These are phyloP conservation scores for Trametes cingulata DNA, from an alignment of 768 basidiomycete species.

Conservation along the genomic window DNA sequence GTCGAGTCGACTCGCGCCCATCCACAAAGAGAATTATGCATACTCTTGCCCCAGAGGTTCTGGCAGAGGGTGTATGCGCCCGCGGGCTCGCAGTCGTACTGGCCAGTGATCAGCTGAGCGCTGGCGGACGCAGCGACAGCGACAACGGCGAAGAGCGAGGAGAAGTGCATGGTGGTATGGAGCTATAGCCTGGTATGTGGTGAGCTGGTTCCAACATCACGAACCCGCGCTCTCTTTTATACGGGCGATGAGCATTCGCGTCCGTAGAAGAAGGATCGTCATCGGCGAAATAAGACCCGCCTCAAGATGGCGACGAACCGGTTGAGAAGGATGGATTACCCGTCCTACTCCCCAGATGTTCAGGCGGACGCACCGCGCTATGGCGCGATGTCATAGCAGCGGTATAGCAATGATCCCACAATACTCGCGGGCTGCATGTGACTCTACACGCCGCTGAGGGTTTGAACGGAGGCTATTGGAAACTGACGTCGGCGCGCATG, in stretches of 20 bases:
- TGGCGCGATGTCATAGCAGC: background rate
- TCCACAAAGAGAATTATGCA: conserved; percentile 11
- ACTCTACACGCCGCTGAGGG: background rate
- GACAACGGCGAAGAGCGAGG: conserved; percentile 13
- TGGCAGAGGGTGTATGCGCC: conserved; percentile 55
- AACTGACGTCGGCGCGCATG: background rate
- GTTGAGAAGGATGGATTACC: background rate
- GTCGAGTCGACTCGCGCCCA: background rate
- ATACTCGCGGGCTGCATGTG: background rate
- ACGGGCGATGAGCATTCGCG: background rate
- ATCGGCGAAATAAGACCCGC: conserved; percentile 2
- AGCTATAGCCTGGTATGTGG: background rate
- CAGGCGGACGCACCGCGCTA: background rate
- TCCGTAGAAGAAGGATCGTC: background rate
- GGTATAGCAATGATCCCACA: background rate
- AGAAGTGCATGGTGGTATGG: conserved; percentile 4
- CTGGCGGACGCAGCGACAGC: conserved; percentile 19
- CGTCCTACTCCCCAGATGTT: background rate
- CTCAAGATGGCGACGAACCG: background rate
- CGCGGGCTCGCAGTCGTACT: conserved; percentile 45
- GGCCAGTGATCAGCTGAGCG: conserved; percentile 47
- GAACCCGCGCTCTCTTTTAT: background rate
- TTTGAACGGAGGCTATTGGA: background rate
- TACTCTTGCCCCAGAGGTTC: conserved; percentile 55
- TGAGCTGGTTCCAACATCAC: background rate